These are phyloP conservation scores for Aspergillus costaricaensis DNA, from an alignment of 2,329 filamentous ascomycete genomes.

Conservation along the genomic window DNA sequence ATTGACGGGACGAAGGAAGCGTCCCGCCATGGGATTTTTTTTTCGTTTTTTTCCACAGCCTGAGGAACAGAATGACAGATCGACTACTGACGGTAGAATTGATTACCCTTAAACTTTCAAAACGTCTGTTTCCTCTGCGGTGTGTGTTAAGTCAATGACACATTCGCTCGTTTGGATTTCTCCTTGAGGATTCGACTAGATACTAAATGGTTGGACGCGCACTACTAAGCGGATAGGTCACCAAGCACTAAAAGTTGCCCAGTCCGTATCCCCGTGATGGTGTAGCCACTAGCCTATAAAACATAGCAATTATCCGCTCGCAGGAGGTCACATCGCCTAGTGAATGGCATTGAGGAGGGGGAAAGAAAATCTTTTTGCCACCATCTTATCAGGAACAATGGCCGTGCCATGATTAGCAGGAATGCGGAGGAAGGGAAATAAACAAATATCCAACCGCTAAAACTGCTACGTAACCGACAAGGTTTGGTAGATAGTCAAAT, in stretches of 20 bases:
- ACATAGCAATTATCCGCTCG: neutral
- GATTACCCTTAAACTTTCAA: neutral
- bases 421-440: conserved; percentile 17
- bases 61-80: conserved; percentile 1
- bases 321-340: neutral
- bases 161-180: neutral
- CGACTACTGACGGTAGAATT: neutral
- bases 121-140: neutral
- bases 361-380: conserved; percentile 16
- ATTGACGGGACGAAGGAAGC: conserved; percentile 23
- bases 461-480: conserved; percentile 10
- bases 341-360: neutral
- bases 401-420: conserved; percentile 1
- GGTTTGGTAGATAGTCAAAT: conserved; percentile 15
- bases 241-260: neutral
- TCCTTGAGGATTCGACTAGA: neutral
- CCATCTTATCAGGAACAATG: conserved; percentile 24
- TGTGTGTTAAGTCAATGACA: neutral
- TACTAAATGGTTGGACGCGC: no score
- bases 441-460: neutral
- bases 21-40: neutral
- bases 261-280: neutral
- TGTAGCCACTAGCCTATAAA: neutral
- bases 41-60: neutral
- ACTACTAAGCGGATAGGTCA: neutral